Percentiles rank a stretch among this genome's conserved stretches.
phyloP scores from a whole-genome alignment of 2,329 filamentous ascomycete species.

The Colletotrichum liaoningense region DNA sequence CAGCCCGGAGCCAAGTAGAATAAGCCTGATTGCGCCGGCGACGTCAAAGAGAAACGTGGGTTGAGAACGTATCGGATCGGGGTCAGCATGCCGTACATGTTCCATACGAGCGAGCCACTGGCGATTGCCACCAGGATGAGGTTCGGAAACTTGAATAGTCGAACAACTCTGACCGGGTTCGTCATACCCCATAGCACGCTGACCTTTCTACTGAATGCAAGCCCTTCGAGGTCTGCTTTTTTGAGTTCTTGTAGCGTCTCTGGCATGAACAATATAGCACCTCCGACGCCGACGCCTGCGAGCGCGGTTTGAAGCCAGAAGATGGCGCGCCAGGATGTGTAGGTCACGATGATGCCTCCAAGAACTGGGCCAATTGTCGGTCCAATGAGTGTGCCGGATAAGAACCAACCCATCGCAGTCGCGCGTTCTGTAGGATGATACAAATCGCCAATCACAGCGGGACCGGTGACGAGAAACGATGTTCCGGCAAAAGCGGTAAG shows the following conservation, averaged over 20 bases:
- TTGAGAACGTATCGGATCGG: constrained; percentile 79
- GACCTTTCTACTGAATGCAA: constrained; percentile 55
- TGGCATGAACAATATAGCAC: constrained; percentile 71
- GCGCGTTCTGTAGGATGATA: constrained; percentile 71
- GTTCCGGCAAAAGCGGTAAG: constrained; percentile 79
- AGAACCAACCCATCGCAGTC: constrained; percentile 75
- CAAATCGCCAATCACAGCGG: constrained; percentile 68
- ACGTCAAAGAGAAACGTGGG: constrained; percentile 73
- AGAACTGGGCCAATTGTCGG: constrained; percentile 73
- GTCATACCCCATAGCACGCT: constrained; percentile 56
- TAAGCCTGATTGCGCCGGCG: constrained; percentile 72
- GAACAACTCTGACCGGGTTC: constrained; percentile 73
- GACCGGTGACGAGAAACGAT: constrained; percentile 74
- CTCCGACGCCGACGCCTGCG: constrained; percentile 63
- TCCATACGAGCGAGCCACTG: constrained; percentile 74
- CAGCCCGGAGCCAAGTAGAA: constrained; percentile 78
- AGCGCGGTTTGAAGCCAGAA: constrained; percentile 78
- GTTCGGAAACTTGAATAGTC: constrained; percentile 75
- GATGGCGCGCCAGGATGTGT: constrained; percentile 73
- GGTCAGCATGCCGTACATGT: constrained; percentile 76
- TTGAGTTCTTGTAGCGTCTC: constrained; percentile 76
- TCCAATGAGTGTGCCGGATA: constrained; percentile 74
- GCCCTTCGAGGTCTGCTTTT: constrained; percentile 70
- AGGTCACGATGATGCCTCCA: constrained; percentile 78
- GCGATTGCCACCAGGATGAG: constrained; percentile 69